Evolutionary conservation across 139 green algal genomes (phyloP).

Genomic region (Ettlia oleoabundans): DNA sequence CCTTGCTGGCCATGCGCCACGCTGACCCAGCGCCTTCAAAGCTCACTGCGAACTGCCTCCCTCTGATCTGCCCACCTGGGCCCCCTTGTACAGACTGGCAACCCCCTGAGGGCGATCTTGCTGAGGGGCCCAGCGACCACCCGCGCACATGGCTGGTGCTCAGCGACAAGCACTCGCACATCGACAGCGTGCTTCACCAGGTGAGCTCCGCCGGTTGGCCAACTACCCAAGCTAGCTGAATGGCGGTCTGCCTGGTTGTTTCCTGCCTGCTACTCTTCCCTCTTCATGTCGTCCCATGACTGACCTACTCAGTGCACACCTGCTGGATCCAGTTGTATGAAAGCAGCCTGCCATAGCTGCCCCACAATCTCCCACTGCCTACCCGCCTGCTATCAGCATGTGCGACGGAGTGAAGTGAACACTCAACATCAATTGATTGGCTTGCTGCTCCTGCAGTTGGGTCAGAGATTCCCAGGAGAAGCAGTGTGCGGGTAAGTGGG

Average conservation of each 20-base stretch:
- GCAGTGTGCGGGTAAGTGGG: neutral
- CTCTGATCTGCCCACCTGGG: neutral
- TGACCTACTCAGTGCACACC: neutral
- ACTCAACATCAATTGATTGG: no score
- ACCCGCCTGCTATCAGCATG: no score
- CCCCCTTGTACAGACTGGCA: neutral
- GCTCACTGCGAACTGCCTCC: neutral
- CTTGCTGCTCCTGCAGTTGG: neutral
- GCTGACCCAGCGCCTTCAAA: no score
- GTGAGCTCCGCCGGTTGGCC: neutral
- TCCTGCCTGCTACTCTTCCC: no score
- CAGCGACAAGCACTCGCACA: neutral
- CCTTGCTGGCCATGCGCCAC: no score
- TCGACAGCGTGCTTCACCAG: slow-evolving; percentile 6
- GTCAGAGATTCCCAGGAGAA: neutral
- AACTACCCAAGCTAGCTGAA: no score
- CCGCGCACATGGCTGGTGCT: slow-evolving; percentile 26
- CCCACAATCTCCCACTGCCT: no score
- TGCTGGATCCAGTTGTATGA: neutral
- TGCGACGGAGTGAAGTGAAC: no score
- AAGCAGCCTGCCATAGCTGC: neutral
- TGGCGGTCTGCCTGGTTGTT: no score
- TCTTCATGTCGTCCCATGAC: neutral
- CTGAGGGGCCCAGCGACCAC: neutral
- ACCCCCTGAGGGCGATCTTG: neutral